phyloP scores from a whole-genome alignment of 148 eudicot genomes.

The Vaccinium corymbosum region DNA sequence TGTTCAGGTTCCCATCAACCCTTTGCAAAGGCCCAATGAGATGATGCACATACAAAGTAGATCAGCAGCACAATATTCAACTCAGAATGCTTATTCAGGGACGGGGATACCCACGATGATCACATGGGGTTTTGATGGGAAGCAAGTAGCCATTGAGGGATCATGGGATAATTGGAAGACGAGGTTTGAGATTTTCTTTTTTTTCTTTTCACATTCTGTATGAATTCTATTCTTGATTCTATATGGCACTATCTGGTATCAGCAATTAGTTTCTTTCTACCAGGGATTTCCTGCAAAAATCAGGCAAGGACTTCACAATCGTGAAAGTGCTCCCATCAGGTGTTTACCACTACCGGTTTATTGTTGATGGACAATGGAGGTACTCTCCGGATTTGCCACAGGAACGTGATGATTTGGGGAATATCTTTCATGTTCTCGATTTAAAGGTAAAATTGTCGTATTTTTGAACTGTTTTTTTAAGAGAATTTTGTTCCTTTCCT shows the following conservation, averaged over 20 bases:
- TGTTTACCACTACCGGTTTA: constrained; percentile 73
- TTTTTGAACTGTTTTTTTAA: neutral
- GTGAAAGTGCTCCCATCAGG: constrained; percentile 89
- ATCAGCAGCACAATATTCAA: constrained; percentile 45
- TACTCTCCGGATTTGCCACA: constrained; percentile 67
- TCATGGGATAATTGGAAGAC: constrained; percentile 94
- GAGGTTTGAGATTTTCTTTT: constrained; percentile 35
- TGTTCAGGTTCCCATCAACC: constrained; percentile 58
- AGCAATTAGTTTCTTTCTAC: constrained; percentile 6
- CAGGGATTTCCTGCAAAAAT: constrained; percentile 73
- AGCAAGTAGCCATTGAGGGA: constrained; percentile 76
- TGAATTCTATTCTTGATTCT: neutral
- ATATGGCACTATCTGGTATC: neutral
- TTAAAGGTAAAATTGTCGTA: constrained; percentile 45
- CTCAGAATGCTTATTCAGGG: constrained; percentile 44
- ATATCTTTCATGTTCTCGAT: constrained; percentile 67
- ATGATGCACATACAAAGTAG: constrained; percentile 46
- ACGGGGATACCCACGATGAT: constrained; percentile 72
- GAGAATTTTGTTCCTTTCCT: constrained; percentile 7
- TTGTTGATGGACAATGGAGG: constrained; percentile 75
- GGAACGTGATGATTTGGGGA: constrained; percentile 72
- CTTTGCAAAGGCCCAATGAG: constrained; percentile 69
- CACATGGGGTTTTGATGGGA: constrained; percentile 71
- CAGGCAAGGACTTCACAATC: constrained; percentile 75
- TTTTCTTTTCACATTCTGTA: neutral